Base-by-base conservation (phyloP, 305 asterid species). In the Lippia alba region DNA sequence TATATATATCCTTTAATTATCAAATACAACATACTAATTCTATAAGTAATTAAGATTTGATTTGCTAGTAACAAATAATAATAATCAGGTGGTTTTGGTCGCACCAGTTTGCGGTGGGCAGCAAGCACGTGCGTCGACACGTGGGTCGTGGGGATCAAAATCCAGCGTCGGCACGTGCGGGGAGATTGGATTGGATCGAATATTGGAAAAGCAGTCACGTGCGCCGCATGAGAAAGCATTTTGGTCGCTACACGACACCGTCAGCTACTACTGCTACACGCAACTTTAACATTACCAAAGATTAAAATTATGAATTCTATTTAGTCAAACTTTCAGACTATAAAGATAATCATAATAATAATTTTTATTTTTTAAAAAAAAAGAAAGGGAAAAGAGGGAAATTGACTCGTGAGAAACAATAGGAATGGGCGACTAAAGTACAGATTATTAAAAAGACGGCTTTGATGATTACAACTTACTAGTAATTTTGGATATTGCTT, bases 161-260 rank as follows among this genome's bases (percentile, higher is more conserved):
- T 61, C 66, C 58, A 55, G 49, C 64, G 33, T 12, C 48, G 74
- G 66, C 76, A 70, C 79, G 79, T 78, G 82, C 46, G 61, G 33
- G 17, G 34, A 55, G 7, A 60, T 50, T 64, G 53, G 76, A 71
- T 76, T 58, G 67, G 72, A 48, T 66, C 39, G 67, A 56, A 67
- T 74, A 59, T 77, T 66, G 59, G 39, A 70, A 64, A 62, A 54
- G 62, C 48, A 54, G 60, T 74, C 77, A 78, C 76, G 78, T 80
- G 79, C 60, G 62, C 67, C 71, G 49, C 77, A 73, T 62, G 74
- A 61, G 69, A 65, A 60, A 76, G 63, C 56, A 71, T 44, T 67
- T 71, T 67, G 75, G 83, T 75, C 71, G 68, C 78, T 17, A 53
- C 71, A 63, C 76, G 79, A 69, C 79, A 76, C 69, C 71, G 81